Evolutionary conservation across 257 asterid genomes (phyloP).

Genomic region (Fraxinus quadrangulata): DNA sequence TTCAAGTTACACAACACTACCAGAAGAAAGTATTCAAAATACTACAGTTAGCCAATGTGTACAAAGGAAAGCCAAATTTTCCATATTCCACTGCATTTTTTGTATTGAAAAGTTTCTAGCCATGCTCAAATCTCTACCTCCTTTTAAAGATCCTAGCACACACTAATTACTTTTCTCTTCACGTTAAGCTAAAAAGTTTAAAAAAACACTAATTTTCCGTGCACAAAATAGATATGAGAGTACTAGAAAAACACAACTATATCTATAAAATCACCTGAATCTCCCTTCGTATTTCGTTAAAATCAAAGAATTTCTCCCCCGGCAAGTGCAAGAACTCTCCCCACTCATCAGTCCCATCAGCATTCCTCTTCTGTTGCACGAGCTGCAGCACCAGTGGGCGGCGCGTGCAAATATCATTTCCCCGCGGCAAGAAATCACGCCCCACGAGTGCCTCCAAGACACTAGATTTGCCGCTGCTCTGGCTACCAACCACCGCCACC

Average conservation of each 20-base stretch:
- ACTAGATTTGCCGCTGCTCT: slow-evolving; percentile 98
- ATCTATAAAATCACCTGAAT: slow-evolving; percentile 58
- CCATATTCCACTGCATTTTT: neutral
- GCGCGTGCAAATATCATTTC: slow-evolving; percentile 86
- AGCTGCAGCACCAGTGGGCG: slow-evolving; percentile 92
- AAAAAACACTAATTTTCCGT: neutral
- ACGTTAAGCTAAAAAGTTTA: neutral
- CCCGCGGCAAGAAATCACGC: slow-evolving; percentile 95
- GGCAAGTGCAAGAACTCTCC: slow-evolving; percentile 92
- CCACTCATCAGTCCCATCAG: slow-evolving; percentile 70
- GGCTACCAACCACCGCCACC: slow-evolving; percentile 97
- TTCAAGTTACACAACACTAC: neutral
- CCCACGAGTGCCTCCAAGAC: slow-evolving; percentile 97
- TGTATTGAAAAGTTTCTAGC: neutral
- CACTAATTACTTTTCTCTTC: neutral
- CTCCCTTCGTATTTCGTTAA: slow-evolving; percentile 71
- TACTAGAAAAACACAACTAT: neutral
- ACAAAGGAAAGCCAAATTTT: neutral
- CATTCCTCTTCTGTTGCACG: slow-evolving; percentile 52
- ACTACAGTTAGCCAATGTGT: neutral
- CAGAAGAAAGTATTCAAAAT: neutral
- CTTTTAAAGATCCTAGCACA: neutral
- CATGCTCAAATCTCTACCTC: neutral
- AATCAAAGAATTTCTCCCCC: slow-evolving; percentile 65
- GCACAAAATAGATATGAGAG: neutral